Conservation (phyloP, 176 grass and related monocot genomes). For the Alopecurus myosuroides region DNA sequence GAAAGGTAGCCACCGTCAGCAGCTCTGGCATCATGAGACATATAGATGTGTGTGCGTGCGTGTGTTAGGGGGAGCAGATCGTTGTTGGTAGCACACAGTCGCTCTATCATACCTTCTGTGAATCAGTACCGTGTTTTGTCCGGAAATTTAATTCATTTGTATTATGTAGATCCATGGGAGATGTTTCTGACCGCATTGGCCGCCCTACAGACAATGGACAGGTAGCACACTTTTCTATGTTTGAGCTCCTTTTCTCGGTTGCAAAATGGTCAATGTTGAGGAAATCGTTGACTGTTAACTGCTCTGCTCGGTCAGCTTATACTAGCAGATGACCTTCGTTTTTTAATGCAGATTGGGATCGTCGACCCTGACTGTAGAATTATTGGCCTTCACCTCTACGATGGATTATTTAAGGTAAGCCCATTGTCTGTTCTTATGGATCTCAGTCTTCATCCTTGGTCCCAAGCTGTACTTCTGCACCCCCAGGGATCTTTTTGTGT, state of each 20-base stretch:
- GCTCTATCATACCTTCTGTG: neutral
- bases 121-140: neutral
- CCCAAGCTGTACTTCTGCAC: neutral
- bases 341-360: slow-evolving; percentile 77
- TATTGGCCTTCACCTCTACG: slow-evolving; percentile 91
- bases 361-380: slow-evolving; percentile 93
- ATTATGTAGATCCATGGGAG: slow-evolving; percentile 85
- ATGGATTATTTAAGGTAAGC: slow-evolving; percentile 94
- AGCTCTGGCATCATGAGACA: neutral
- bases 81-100: neutral
- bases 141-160: slow-evolving; percentile 19
- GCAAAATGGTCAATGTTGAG: neutral
- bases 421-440: neutral
- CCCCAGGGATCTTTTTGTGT: neutral
- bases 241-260: neutral
- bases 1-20: neutral
- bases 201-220: slow-evolving; percentile 97
- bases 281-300: neutral
- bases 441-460: neutral
- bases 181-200: slow-evolving; percentile 99
- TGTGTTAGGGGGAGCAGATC: neutral
- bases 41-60: neutral
- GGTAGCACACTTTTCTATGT: slow-evolving; percentile 29
- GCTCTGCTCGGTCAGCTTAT: too few relatives aligned
- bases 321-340: neutral